These are phyloP conservation scores for Pseudogymnoascus sp. DNA, from an alignment of 2,329 filamentous ascomycete genomes.

Conservation along the genomic window DNA sequence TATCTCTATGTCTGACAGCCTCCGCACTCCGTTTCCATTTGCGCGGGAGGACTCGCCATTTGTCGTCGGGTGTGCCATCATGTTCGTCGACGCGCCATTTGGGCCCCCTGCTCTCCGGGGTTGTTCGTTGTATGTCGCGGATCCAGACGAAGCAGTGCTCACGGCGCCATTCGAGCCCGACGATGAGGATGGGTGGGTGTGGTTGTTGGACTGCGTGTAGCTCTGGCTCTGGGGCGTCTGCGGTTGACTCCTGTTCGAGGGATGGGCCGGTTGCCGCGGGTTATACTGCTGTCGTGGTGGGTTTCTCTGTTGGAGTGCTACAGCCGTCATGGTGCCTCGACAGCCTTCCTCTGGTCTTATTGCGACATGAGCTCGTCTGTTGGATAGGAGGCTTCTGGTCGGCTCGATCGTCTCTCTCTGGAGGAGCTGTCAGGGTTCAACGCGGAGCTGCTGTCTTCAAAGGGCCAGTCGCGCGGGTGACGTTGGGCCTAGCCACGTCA, in stretches of 20 bases:
- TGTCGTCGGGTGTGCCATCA: neutral
- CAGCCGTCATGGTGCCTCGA: constrained; percentile 27
- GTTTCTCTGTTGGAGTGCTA: constrained; percentile 25
- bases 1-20: neutral
- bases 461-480: neutral
- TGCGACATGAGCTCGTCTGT: neutral
- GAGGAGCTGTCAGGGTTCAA: neutral
- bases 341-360: constrained; percentile 6
- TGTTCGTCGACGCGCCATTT: constrained; percentile 5
- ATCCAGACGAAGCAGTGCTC: neutral
- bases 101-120: neutral
- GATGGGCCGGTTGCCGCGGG: constrained; percentile 23
- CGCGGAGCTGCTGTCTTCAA: neutral
- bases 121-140: neutral
- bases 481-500: constrained; percentile 1
- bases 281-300: constrained; percentile 24
- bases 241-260: neutral
- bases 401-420: neutral
- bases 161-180: constrained; percentile 8
- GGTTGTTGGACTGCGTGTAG: neutral
- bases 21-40: neutral
- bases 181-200: neutral
- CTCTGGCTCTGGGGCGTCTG: constrained; percentile 2
- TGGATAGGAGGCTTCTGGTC: constrained; percentile 6
- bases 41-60: neutral